Percentiles rank a stretch among this genome's conserved stretches.
These are phyloP conservation scores for Ustilago bromivora DNA, from an alignment of 1,284 basidiomycete genomes.

Conservation along the genomic window DNA sequence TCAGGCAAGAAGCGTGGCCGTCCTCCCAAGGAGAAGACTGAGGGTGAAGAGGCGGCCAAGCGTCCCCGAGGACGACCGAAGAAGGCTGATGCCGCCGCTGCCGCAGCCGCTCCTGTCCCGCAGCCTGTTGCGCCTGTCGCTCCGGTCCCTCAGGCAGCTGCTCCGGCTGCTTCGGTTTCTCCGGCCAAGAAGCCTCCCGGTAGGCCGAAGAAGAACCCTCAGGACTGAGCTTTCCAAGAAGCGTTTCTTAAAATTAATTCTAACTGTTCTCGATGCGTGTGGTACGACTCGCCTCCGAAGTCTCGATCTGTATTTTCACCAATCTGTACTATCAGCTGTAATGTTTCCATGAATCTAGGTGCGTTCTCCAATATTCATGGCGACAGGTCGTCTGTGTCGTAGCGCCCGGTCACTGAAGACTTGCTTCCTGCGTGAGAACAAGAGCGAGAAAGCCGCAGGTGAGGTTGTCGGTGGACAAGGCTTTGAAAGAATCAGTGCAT, in stretches of 20 bases:
- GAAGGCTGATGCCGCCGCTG: constrained; percentile 25
- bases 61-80: constrained; percentile 47
- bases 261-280: not conserved
- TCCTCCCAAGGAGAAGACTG: constrained; percentile 37
- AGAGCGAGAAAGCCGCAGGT: no score
- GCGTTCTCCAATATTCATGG: not conserved
- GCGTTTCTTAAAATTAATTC: not conserved
- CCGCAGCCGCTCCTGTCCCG: not conserved
- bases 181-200: constrained; percentile 39
- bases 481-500: not conserved
- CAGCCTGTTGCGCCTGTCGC: not conserved
- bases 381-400: no score
- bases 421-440: no score
- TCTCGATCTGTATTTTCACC: not conserved
- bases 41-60: constrained; percentile 35
- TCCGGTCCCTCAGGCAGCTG: not conserved
- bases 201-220: constrained; percentile 43
- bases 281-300: not conserved
- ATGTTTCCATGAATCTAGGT: not conserved
- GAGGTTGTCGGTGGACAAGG: not conserved
- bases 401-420: no score
- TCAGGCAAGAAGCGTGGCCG: constrained; percentile 44
- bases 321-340: constrained; percentile 20
- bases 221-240: not conserved
- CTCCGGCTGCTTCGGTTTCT: not conserved